phyloP scores from a whole-genome alignment of 257 asterid genomes.

The Solanum okadae region DNA sequence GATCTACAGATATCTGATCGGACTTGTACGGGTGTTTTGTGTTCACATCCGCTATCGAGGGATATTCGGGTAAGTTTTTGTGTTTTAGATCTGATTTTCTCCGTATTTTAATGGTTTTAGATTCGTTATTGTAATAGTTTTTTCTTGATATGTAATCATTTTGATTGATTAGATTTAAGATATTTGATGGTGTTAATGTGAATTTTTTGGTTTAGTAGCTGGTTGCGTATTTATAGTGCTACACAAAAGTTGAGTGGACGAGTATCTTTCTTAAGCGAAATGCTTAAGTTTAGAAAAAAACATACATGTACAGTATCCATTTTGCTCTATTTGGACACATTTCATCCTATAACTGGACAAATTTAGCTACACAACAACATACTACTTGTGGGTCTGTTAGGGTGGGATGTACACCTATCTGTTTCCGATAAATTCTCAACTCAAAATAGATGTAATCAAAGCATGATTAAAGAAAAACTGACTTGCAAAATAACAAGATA shows the following conservation, averaged over 20 bases:
- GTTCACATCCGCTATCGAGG: conserved; percentile 89
- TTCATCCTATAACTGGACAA: background rate
- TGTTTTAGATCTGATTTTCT: background rate
- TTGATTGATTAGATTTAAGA: background rate
- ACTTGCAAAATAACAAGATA: background rate
- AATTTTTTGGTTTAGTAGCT: background rate
- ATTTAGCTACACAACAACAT: background rate
- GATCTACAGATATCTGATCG: conserved; percentile 78
- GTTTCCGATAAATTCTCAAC: background rate
- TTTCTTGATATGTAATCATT: background rate
- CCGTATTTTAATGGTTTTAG: background rate
- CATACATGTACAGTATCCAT: background rate
- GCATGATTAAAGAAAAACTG: background rate
- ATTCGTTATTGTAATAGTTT: background rate
- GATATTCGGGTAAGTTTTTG: conserved; percentile 66
- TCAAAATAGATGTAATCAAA: background rate
- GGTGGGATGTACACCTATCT: background rate
- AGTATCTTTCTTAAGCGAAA: background rate
- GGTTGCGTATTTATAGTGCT: background rate
- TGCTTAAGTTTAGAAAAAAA: background rate
- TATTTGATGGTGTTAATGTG: background rate
- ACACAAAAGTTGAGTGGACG: background rate
- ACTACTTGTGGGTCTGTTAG: background rate
- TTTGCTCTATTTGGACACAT: background rate
- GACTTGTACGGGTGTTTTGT: conserved; percentile 86